A percentile compares a stretch with the other conserved stretches of the same genome.
These are phyloP conservation scores for Casuarina cunninghamiana DNA, from an alignment of 306 rosid species.

Conservation along the genomic window DNA sequence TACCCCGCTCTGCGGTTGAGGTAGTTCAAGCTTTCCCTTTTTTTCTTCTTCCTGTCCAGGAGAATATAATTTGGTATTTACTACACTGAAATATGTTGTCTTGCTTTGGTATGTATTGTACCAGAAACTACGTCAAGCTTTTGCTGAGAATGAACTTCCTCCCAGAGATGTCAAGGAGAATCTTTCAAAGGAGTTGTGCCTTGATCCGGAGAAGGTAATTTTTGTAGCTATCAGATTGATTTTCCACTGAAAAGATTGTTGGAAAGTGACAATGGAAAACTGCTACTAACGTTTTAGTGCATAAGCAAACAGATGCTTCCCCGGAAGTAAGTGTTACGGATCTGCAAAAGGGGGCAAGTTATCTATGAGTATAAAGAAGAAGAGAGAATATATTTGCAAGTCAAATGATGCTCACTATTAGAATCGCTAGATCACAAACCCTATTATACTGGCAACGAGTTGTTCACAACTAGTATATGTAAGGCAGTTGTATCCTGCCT, in stretches of 20 bases:
- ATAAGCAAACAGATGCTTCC: not conserved
- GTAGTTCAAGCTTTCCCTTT: slow-evolving; percentile 38
- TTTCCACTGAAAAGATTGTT: not conserved
- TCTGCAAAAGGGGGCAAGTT: not conserved
- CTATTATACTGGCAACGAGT: not conserved
- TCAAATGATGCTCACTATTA: slow-evolving; percentile 1
- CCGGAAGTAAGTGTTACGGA: not conserved
- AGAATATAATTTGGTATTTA: not conserved
- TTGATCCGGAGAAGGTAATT: slow-evolving; percentile 69
- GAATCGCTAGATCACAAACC: not conserved
- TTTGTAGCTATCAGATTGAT: slow-evolving; percentile 9
- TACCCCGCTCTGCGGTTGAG: slow-evolving; percentile 75
- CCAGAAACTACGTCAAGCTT: slow-evolving; percentile 87
- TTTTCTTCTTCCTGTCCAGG: not conserved
- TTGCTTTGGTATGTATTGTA: slow-evolving; percentile 32
- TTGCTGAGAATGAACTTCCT: slow-evolving; percentile 81
- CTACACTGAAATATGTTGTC: slow-evolving; percentile 1
- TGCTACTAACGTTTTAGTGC: not conserved
- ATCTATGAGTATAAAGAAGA: not conserved
- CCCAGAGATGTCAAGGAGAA: slow-evolving; percentile 63
- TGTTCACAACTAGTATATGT: not conserved
- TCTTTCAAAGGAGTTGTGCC: slow-evolving; percentile 81
- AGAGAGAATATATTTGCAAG: not conserved
- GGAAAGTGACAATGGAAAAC: not conserved
- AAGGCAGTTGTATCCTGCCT: not conserved